Evolutionary conservation across 2,329 filamentous ascomycete genomes (phyloP).

Genomic region (Calonectria hongkongensis): DNA sequence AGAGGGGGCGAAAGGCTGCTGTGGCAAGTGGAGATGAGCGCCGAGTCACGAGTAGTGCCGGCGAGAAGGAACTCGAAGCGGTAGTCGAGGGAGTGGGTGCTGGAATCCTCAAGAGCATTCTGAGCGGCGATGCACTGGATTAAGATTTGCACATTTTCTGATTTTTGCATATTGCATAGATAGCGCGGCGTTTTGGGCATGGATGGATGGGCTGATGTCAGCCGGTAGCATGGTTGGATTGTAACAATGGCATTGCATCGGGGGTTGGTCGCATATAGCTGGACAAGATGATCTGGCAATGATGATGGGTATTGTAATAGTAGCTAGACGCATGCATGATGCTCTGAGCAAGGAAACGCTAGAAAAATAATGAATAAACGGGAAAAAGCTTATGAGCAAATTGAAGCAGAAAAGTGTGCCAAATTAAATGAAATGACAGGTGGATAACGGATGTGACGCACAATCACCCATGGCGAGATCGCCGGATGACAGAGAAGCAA

Average conservation of each 20-base stretch:
- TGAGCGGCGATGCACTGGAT: constrained; percentile 77
- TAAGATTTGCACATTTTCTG: constrained; percentile 53
- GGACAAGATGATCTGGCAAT: constrained; percentile 21
- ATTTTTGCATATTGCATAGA: constrained; percentile 48
- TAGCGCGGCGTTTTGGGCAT: constrained; percentile 48
- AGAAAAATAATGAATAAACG: constrained; percentile 23
- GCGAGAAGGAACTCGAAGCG: constrained; percentile 85
- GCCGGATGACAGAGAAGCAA: background rate
- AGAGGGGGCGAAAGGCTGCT: constrained; percentile 76
- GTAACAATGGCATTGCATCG: constrained; percentile 42
- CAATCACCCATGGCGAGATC: background rate
- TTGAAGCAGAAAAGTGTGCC: background rate
- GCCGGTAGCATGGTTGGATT: constrained; percentile 26
- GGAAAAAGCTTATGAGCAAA: background rate
- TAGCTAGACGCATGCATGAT: constrained; percentile 16
- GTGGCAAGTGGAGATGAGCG: constrained; percentile 80
- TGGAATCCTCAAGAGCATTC: constrained; percentile 77
- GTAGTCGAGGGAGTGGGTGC: constrained; percentile 79
- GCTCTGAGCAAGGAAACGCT: constrained; percentile 4
- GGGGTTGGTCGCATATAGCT: constrained; percentile 24
- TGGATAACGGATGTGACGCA: background rate
- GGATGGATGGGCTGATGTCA: constrained; percentile 7
- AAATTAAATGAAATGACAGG: background rate
- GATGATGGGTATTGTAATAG: constrained; percentile 32
- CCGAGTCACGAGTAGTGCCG: constrained; percentile 85